These are phyloP conservation scores for Dothistroma pini DNA, from an alignment of 2,329 filamentous ascomycete genomes.

Conservation along the genomic window DNA sequence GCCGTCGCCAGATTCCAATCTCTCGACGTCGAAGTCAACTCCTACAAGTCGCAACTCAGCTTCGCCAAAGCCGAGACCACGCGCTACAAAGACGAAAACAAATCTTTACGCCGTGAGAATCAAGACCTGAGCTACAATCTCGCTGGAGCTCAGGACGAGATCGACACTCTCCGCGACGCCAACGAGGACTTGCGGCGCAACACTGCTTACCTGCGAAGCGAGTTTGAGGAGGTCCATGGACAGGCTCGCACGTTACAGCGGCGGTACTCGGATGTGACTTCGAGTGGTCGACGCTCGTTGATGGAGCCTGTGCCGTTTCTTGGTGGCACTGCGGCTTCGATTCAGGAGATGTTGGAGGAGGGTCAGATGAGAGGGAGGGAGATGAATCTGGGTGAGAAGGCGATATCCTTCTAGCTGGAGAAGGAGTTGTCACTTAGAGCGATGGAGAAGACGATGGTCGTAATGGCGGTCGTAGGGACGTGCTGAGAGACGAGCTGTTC, in stretches of 20 bases:
- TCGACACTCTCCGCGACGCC: neutral
- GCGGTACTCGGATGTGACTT: neutral
- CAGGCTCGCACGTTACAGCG: neutral
- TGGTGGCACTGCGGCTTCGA: neutral
- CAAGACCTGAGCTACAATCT: neutral
- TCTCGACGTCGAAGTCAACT: neutral
- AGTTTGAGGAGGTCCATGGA: conserved; percentile 4
- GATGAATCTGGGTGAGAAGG: neutral
- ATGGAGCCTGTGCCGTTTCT: neutral
- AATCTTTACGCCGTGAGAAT: neutral
- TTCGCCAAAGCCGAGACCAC: conserved; percentile 4
- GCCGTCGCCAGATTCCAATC: neutral
- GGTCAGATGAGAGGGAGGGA: neutral
- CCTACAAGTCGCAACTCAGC: conserved; percentile 1
- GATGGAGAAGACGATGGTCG: neutral
- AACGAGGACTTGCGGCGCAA: neutral
- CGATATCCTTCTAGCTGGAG: neutral
- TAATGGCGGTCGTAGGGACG: neutral
- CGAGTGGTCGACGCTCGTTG: neutral
- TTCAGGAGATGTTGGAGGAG: conserved; percentile 1
- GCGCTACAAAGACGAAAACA: conserved; percentile 8
- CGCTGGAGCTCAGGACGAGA: neutral
- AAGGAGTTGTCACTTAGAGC: neutral
- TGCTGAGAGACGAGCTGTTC: neutral
- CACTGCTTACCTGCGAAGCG: neutral